Conservation (phyloP, 2,329 filamentous ascomycete genomes). For the Ceratocystis cacaofunesta region DNA sequence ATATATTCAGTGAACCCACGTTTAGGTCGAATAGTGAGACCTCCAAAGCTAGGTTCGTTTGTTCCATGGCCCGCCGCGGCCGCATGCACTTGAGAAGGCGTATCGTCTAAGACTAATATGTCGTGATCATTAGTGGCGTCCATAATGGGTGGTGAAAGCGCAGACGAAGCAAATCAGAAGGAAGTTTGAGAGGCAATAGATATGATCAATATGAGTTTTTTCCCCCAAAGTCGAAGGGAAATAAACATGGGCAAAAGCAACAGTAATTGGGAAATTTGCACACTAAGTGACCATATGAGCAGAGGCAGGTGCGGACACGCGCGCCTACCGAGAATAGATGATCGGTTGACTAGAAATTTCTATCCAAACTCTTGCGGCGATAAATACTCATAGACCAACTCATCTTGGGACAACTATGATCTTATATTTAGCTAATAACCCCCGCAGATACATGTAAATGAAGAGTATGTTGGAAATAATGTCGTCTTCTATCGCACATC, state of each 20-base stretch:
- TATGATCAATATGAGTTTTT: neutral
- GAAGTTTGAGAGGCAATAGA: neutral
- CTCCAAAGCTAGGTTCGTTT: neutral
- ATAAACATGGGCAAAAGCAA: neutral
- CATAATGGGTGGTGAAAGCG: neutral
- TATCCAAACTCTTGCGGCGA: neutral
- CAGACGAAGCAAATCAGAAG: neutral
- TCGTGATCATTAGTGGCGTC: neutral
- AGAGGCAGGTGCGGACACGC: neutral
- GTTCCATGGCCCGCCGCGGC: no score
- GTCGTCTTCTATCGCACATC: conserved; percentile 41
- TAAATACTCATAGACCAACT: neutral
- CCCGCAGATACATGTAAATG: no score
- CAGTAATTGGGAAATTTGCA: neutral
- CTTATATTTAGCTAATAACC: no score
- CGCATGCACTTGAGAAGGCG: neutral
- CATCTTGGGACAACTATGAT: neutral
- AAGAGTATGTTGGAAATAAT: neutral
- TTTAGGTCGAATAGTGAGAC: neutral
- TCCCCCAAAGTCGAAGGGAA: neutral
- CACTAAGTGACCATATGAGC: neutral
- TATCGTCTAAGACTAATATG: neutral
- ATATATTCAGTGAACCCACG: neutral
- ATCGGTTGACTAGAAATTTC: neutral
- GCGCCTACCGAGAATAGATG: neutral